Conservation (phyloP, 73 alveolate genomes). For the Paramecium tetraurelia region DNA sequence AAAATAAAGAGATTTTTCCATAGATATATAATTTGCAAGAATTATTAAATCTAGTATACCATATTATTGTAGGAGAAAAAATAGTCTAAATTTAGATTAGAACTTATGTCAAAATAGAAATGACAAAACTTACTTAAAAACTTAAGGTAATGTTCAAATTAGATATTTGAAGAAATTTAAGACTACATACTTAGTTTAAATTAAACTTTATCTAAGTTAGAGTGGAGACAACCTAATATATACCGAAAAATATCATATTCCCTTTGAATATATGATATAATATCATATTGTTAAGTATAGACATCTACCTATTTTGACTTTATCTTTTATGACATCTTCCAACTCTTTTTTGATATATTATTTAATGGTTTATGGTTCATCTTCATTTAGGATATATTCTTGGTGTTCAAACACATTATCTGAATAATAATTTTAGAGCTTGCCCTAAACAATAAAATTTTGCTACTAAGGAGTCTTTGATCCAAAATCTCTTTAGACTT, state of each 20-base stretch:
- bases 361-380: neutral
- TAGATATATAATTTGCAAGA: no score
- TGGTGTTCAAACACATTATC: conserved; percentile 17
- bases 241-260: neutral
- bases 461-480: neutral
- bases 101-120: neutral
- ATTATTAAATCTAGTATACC: no score
- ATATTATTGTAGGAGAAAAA: neutral
- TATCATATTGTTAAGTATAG: neutral
- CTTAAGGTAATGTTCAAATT: no score
- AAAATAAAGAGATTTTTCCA: neutral
- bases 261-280: conserved; percentile 3
- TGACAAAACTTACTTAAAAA: neutral
- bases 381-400: conserved; percentile 26
- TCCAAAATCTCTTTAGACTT: neutral
- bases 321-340: neutral
- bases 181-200: neutral
- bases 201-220: neutral
- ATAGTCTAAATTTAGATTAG: neutral
- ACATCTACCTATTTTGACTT: conserved; percentile 1
- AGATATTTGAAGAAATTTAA: neutral
- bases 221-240: neutral
- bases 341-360: neutral
- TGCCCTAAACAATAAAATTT: conserved; percentile 1
- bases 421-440: neutral